Evolutionary conservation across 1,139 yeast species (phyloP).

Genomic region (Geotrichum klebahnii): DNA sequence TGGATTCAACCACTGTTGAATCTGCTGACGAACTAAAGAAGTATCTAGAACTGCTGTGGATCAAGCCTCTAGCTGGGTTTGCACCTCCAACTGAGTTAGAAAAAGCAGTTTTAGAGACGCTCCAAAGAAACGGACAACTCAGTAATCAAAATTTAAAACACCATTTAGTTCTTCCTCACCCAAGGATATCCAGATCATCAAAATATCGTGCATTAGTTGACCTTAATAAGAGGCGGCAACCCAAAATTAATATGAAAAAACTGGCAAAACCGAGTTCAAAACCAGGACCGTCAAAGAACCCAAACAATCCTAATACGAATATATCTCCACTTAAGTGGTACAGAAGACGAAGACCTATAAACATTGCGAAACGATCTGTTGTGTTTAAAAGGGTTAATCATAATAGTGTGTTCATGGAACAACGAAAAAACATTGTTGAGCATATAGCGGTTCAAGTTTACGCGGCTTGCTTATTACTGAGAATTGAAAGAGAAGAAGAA

Average conservation of each 20-base stretch:
- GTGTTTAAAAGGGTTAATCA: background rate
- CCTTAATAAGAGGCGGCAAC: background rate
- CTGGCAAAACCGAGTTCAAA: background rate
- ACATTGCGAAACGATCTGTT: constrained; percentile 4
- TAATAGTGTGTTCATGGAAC: background rate
- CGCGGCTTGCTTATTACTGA: constrained; percentile 1
- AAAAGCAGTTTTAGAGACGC: background rate
- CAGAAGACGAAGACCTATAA: background rate
- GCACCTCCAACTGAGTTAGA: constrained; percentile 6
- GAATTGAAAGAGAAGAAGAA: background rate
- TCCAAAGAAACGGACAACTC: background rate
- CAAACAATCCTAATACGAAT: too few relatives aligned
- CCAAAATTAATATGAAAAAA: too few relatives aligned
- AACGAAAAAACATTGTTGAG: constrained; percentile 1
- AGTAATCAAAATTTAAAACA: background rate
- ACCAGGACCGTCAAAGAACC: background rate
- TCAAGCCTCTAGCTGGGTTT: constrained; percentile 7
- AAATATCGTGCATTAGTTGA: background rate
- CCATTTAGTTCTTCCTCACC: background rate
- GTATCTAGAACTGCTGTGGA: constrained; percentile 7
- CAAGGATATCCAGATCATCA: background rate
- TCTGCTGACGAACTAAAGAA: constrained; percentile 1
- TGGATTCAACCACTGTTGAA: constrained; percentile 5
- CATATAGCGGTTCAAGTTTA: constrained; percentile 1
- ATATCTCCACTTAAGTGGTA: constrained; percentile 2